Percentiles rank a stretch among this genome's conserved stretches.
These are phyloP conservation scores for Trichocladium uniseriatum DNA, from an alignment of 495 filamentous ascomycete genomes.

Conservation along the genomic window DNA sequence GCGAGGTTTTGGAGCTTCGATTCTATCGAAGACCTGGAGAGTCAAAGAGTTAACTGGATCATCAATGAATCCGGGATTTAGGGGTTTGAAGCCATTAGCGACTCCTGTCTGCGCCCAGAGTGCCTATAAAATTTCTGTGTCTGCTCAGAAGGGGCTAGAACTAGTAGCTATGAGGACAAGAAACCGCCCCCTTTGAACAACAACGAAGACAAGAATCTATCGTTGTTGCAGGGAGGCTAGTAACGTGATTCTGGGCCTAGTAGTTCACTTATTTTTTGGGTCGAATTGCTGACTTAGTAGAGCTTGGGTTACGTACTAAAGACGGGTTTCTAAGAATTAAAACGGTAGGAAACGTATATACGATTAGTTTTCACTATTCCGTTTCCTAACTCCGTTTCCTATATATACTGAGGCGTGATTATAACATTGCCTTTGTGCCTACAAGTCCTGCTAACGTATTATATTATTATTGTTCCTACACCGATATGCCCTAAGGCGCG, in stretches of 20 bases:
- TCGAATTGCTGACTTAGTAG: background rate
- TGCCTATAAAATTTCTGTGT: background rate
- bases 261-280: background rate
- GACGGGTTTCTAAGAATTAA: background rate
- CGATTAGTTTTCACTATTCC: background rate
- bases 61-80: no score
- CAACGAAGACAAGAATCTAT: background rate
- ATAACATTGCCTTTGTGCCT: background rate
- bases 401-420: background rate
- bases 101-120: no score
- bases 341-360: background rate
- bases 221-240: background rate
- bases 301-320: background rate
- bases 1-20: no score
- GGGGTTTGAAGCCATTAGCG: no score
- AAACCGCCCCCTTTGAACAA: background rate
- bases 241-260: background rate
- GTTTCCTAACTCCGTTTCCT: background rate
- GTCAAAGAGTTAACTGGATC: no score
- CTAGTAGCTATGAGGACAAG: background rate
- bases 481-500: no score
- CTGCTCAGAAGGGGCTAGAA: background rate
- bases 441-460: background rate
- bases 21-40: no score
- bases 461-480: no score